A percentile compares a stretch with the other conserved stretches of the same genome.
Conservation (phyloP, 2,329 filamentous ascomycete genomes). For the Colletotrichum plurivorum region DNA sequence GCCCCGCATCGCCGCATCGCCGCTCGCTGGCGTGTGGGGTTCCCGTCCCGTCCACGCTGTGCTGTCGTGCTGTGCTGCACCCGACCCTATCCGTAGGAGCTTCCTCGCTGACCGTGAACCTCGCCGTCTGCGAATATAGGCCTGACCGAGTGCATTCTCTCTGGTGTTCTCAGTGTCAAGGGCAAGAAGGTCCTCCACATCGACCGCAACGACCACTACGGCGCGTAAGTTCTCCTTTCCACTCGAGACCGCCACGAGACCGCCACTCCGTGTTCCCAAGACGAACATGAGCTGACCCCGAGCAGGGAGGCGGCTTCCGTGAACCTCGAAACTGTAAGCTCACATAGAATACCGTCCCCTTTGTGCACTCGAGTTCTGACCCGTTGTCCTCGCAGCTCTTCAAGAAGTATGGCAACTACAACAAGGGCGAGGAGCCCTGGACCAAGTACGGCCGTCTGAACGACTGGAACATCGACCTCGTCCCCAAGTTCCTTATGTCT, state of each 20-base stretch:
- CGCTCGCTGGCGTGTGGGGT: conserved; percentile 40
- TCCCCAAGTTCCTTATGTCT: conserved; percentile 98
- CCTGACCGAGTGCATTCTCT: conserved; percentile 98
- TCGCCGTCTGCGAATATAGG: conserved; percentile 66
- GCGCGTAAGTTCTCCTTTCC: conserved; percentile 77
- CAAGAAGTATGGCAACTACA: conserved; percentile 93
- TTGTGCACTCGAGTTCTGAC: conserved; percentile 35
- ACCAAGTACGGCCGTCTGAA: conserved; percentile 96
- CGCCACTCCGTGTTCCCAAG: conserved; percentile 24
- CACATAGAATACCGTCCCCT: conserved; percentile 47
- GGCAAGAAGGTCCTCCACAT: conserved; percentile 99
- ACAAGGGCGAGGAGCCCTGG: conserved; percentile 89
- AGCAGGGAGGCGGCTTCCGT: conserved; percentile 92
- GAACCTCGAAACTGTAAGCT: conserved; percentile 88
- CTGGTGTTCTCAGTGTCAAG: conserved; percentile 97
- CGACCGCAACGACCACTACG: conserved; percentile 98
- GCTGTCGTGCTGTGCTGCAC: no score
- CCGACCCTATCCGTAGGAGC: conserved; percentile 43
- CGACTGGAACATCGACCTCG: conserved; percentile 99
- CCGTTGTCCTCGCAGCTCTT: conserved; percentile 76
- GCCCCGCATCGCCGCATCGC: conserved; percentile 49
- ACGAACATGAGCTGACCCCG: conserved; percentile 21
- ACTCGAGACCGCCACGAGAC: conserved; percentile 17
- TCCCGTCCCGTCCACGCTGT: conserved; percentile 7
- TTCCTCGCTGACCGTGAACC: conserved; percentile 44